Conservation (phyloP, 805 yeast species). For the Metschnikowia anglica region DNA sequence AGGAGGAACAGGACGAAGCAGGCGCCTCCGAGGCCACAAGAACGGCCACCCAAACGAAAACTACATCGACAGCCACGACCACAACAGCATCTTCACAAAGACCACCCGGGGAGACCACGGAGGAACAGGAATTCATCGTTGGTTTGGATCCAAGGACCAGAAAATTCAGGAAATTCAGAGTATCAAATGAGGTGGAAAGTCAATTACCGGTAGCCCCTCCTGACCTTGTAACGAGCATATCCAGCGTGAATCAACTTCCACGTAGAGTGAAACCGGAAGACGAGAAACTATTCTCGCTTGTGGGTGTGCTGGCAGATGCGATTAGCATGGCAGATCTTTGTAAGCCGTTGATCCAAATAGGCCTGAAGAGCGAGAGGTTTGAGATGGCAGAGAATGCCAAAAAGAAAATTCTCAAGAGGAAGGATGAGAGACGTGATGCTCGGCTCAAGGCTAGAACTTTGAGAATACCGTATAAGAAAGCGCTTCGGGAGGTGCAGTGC, state of each 20-base stretch:
- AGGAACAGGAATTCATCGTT: conserved; percentile 24
- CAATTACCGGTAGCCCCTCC: conserved; percentile 39
- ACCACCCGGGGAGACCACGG: conserved; percentile 1
- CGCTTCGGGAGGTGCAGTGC: conserved; percentile 19
- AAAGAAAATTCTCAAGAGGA: conserved; percentile 24
- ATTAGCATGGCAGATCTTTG: conserved; percentile 72
- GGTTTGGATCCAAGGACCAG: conserved; percentile 34
- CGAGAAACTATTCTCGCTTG: conserved; percentile 39
- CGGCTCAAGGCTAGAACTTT: conserved; percentile 32
- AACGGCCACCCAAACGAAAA: neutral
- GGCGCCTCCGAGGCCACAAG: neutral
- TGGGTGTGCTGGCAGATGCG: conserved; percentile 49
- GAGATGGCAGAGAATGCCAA: conserved; percentile 54
- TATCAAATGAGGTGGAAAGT: conserved; percentile 14
- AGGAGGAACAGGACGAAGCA: conserved; percentile 8
- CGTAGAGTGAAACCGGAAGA: conserved; percentile 39
- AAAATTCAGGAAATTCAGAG: conserved; percentile 28
- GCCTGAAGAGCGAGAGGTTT: conserved; percentile 59
- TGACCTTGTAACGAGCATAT: conserved; percentile 33
- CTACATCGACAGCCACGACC: conserved; percentile 2
- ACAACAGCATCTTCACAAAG: conserved; percentile 7
- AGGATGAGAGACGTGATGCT: conserved; percentile 26
- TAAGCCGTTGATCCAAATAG: conserved; percentile 65
- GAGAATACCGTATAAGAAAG: conserved; percentile 32
- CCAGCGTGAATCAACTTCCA: conserved; percentile 36